phyloP scores from a whole-genome alignment of 2,329 filamentous ascomycete genomes.

The Fusarium praegraminearum region DNA sequence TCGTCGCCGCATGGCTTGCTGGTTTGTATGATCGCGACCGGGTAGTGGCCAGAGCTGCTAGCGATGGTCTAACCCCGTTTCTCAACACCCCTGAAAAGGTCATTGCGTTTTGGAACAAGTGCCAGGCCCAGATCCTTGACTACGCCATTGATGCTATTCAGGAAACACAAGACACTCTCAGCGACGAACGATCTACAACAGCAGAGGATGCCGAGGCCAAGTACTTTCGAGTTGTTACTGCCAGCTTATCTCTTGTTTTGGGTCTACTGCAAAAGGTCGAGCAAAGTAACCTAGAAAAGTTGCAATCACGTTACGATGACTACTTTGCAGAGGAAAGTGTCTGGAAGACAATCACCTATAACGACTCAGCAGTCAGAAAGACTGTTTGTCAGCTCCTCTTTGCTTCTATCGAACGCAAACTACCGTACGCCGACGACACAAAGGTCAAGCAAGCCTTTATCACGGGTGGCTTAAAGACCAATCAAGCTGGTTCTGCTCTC shows the following conservation, averaged over 20 bases:
- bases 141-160: slow-evolving; percentile 84
- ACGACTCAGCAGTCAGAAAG: slow-evolving; percentile 66
- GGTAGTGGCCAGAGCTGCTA: slow-evolving; percentile 79
- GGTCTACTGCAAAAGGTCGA: slow-evolving; percentile 64
- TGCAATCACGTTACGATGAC: slow-evolving; percentile 70
- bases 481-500: slow-evolving; percentile 79
- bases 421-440: slow-evolving; percentile 63
- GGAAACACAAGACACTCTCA: slow-evolving; percentile 85
- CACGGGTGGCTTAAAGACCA: slow-evolving; percentile 77
- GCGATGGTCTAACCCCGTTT: slow-evolving; percentile 79
- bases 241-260: slow-evolving; percentile 66
- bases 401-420: slow-evolving; percentile 60
- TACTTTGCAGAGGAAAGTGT: slow-evolving; percentile 75
- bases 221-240: slow-evolving; percentile 78
- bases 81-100: slow-evolving; percentile 85
- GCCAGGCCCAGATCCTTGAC: slow-evolving; percentile 82
- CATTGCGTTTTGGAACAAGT: slow-evolving; percentile 80
- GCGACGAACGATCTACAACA: slow-evolving; percentile 87
- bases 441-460: slow-evolving; percentile 72
- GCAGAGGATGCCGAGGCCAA: slow-evolving; percentile 88
- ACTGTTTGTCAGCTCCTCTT: slow-evolving; percentile 64
- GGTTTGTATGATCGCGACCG: slow-evolving; percentile 89
- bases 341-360: slow-evolving; percentile 74
- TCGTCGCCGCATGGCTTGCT: slow-evolving; percentile 91
- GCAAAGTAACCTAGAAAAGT: slow-evolving; percentile 67